These are phyloP conservation scores for Kuraishia hungarica DNA, from an alignment of 805 yeast species.

Conservation along the genomic window DNA sequence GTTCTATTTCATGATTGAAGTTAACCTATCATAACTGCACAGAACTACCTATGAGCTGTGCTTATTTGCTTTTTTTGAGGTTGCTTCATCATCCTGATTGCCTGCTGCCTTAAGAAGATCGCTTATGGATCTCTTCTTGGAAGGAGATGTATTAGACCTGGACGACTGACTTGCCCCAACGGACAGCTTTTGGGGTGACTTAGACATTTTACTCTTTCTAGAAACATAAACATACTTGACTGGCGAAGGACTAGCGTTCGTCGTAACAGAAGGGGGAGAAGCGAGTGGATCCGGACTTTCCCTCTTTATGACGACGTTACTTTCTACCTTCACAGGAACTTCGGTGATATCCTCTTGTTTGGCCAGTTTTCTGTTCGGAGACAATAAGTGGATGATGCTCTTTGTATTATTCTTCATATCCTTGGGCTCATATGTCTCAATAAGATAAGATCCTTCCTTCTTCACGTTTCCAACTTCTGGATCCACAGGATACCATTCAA, in stretches of 20 bases:
- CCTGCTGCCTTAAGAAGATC: background rate
- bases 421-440: slow-evolving; percentile 9
- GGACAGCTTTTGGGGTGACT: background rate
- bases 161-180: background rate
- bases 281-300: background rate
- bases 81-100: background rate
- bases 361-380: background rate
- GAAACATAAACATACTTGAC: background rate
- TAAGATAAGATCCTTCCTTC: slow-evolving; percentile 35
- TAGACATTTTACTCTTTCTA: background rate
- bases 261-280: too few relatives aligned
- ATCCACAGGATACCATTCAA: slow-evolving; percentile 49
- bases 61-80: background rate
- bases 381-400: background rate
- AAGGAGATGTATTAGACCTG: background rate
- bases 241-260: background rate
- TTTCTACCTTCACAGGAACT: background rate
- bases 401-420: background rate
- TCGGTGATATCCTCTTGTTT: too few relatives aligned
- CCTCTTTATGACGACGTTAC: background rate
- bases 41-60: too few relatives aligned
- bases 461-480: slow-evolving; percentile 56
- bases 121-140: background rate
- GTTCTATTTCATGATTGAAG: too few relatives aligned
- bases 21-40: too few relatives aligned